Base-by-base conservation (phyloP, 768 basidiomycete species). In the Lyophyllum decastes region DNA sequence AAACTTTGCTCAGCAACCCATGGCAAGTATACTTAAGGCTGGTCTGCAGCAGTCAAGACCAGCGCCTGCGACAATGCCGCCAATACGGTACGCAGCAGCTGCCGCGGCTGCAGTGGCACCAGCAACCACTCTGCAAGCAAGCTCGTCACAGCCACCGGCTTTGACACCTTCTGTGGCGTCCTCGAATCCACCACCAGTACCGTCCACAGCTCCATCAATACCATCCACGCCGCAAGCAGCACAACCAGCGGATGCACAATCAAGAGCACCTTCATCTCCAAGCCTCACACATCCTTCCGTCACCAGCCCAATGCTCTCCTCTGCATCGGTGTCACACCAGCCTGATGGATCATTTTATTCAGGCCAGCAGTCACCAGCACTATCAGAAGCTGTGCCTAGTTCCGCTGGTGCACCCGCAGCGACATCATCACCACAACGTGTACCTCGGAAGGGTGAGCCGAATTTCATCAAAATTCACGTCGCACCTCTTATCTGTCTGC, bases 1-100 rank as follows among this genome's bases (percentile, higher is more conserved):
- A 52, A 94, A 91, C 67, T 92, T 94, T 72, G 78, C 83, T 1
- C 86, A 89, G 58, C 90, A 92, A 64, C 90, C 93, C 6, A 82
- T 84, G 81, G 69, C 83, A 60, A 84, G 77, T 52, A 89, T 94
- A 63, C 74, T 95, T 62, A 94, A 94, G 72, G 83, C 84, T 33
- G 83, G 86, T 21, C 71, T 92, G n/a, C 82, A 82, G 21, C 69
- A 76, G 54, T 70, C 83, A 62, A 77, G 82, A 54, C 81, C 79
- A 58, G 83, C 79, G 53, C 81, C 80, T 62, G 79, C 78, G 30
- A 70, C 80, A 21, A 71, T 92, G 55, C 90, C 93, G 44, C 90
- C 94, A 12, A 91, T 95, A 68, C 82, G 90, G 49, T 97, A 97
- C 69, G 89, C 96, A 30, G 85, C 93, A n/a, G 94, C 94, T 0